Percentiles rank a stretch among this genome's conserved stretches.
Evolutionary conservation across 768 basidiomycete genomes (phyloP).

Genomic region (Pleurotus sapidus): DNA sequence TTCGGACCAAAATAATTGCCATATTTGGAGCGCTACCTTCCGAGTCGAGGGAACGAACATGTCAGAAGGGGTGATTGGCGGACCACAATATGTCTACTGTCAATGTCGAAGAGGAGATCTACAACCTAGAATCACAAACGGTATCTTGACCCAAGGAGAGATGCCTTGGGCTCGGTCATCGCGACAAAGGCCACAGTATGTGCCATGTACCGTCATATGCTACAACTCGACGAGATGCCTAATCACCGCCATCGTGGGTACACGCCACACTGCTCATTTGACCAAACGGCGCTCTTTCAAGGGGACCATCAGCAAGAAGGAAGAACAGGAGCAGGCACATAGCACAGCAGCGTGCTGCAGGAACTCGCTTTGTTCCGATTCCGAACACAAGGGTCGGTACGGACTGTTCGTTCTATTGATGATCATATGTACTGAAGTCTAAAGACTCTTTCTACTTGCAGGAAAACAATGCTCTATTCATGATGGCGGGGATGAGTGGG

Average conservation of each 20-base stretch:
- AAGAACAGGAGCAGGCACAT: conserved; percentile 1
- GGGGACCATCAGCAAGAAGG: conserved; percentile 5
- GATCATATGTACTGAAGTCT: conserved; percentile 1
- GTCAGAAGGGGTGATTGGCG: not conserved
- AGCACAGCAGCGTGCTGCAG: not conserved
- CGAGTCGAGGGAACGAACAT: not conserved
- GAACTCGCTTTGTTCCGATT: not conserved
- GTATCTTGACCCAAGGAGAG: conserved; percentile 5
- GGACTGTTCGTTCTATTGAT: not conserved
- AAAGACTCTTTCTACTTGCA: conserved; percentile 4
- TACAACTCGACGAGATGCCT: not conserved
- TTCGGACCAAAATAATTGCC: not conserved
- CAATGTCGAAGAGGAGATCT: not conserved
- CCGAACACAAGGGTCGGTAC: not conserved
- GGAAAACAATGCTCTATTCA: not conserved
- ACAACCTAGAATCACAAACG: not conserved
- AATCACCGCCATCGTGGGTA: conserved; percentile 8
- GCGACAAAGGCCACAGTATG: too few relatives aligned
- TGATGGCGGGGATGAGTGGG: conserved; percentile 5
- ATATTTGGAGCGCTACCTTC: conserved; percentile 1
- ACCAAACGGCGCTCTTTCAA: conserved; percentile 6
- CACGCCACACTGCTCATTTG: not conserved
- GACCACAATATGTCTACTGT: not conserved
- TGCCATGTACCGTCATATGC: not conserved
- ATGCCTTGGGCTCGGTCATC: not conserved